Conservation (phyloP, 2,329 filamentous ascomycete genomes). For the Botrytis elliptica region DNA sequence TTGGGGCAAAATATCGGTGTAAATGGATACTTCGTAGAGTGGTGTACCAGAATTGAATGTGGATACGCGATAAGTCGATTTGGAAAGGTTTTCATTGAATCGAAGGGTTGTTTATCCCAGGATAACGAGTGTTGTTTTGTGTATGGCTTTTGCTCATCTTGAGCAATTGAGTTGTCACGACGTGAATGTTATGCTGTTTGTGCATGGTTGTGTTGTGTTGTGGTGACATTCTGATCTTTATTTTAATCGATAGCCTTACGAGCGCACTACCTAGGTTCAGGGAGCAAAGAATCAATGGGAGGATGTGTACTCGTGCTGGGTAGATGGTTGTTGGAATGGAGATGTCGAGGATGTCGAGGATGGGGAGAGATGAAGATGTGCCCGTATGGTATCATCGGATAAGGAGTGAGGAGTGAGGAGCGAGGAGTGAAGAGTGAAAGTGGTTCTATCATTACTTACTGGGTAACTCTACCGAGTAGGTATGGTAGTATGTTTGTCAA, state of each 20-base stretch:
- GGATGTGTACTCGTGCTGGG: not conserved
- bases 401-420: not conserved
- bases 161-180: not conserved
- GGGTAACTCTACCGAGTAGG: not conserved
- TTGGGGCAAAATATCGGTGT: conserved; percentile 24
- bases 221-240: not conserved
- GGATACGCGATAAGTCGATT: conserved; percentile 17
- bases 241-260: not conserved
- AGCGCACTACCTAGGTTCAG: conserved; percentile 4
- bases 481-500: not conserved
- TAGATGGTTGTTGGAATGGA: not conserved
- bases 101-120: not conserved
- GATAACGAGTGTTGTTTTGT: not conserved
- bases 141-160: not conserved
- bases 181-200: not conserved
- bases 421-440: not conserved
- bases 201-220: not conserved
- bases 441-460: not conserved
- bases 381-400: not conserved
- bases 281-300: not conserved
- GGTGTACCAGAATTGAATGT: conserved; percentile 10
- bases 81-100: not conserved
- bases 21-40: conserved; percentile 14
- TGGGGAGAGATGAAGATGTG: not conserved
- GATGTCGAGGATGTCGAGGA: not conserved